phyloP scores from a whole-genome alignment of 129 eudicot genomes.

The Tanacetum coccineum region DNA sequence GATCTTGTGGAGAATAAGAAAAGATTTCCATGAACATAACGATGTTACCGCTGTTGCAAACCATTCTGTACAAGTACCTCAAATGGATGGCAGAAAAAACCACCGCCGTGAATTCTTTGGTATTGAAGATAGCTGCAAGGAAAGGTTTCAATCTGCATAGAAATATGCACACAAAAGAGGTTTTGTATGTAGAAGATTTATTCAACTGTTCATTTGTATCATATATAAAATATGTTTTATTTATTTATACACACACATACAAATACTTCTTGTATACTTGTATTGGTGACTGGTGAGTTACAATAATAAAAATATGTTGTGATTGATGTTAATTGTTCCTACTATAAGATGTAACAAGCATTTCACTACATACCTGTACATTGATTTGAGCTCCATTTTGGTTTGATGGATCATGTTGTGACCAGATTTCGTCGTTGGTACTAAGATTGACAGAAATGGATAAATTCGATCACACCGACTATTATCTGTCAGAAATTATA shows the following conservation, averaged over 20 bases:
- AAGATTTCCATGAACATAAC: conserved; percentile 41
- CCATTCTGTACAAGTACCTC: conserved; percentile 45
- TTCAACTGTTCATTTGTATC: conserved; percentile 23
- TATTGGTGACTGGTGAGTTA: neutral
- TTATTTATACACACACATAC: neutral
- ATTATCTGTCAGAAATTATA: too few relatives aligned
- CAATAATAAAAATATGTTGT: neutral
- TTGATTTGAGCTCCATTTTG: neutral
- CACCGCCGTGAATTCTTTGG: conserved; percentile 44
- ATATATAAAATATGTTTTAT: neutral
- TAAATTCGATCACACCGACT: too few relatives aligned
- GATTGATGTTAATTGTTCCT: conserved; percentile 2
- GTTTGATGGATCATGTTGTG: neutral
- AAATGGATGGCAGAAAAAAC: conserved; percentile 36
- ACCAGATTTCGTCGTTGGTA: too few relatives aligned
- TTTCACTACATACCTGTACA: neutral
- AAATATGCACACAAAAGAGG: neutral
- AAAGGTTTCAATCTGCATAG: conserved; percentile 49
- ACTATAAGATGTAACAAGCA: neutral
- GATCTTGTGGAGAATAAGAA: conserved; percentile 62
- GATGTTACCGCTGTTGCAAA: conserved; percentile 27
- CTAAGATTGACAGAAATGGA: too few relatives aligned
- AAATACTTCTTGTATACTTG: neutral
- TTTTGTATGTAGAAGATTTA: conserved; percentile 31
- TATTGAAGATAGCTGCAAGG: conserved; percentile 43